Conservation (phyloP, 345 rosid species). For the Salix udensis region DNA sequence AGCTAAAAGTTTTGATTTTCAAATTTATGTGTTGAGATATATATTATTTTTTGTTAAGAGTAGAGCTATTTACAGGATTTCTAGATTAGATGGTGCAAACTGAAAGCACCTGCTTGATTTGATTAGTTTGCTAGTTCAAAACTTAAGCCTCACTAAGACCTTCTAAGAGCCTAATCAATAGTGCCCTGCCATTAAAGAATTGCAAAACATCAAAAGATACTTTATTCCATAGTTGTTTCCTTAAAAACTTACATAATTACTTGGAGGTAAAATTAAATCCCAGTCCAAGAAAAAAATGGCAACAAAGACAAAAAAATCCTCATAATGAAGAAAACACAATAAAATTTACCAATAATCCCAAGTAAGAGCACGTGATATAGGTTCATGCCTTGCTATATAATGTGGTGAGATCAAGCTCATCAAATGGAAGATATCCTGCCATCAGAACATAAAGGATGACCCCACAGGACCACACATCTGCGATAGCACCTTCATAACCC, state of each 20-base stretch:
- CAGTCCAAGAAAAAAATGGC: background rate
- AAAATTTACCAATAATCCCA: slow-evolving; percentile 5
- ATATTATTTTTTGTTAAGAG: too few relatives aligned
- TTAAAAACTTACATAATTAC: background rate
- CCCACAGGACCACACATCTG: slow-evolving; percentile 98
- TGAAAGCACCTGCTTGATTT: background rate
- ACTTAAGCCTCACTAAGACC: background rate
- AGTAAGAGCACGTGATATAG: slow-evolving; percentile 11
- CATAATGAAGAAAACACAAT: too few relatives aligned
- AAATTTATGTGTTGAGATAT: too few relatives aligned
- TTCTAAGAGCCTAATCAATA: too few relatives aligned
- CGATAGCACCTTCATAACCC: slow-evolving; percentile 90
- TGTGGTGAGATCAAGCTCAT: slow-evolving; percentile 92
- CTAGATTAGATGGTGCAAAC: too few relatives aligned
- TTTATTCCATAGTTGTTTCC: background rate
- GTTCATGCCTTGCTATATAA: slow-evolving; percentile 84
- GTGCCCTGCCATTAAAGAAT: background rate
- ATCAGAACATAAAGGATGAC: slow-evolving; percentile 89
- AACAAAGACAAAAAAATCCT: slow-evolving; percentile 1
- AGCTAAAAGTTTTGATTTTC: background rate
- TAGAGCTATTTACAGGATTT: too few relatives aligned
- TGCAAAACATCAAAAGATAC: background rate
- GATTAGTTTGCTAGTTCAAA: background rate
- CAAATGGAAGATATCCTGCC: slow-evolving; percentile 98
- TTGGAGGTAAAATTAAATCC: background rate